phyloP scores from a whole-genome alignment of 2,329 filamentous ascomycete genomes.

The Apiospora pterosperma region DNA sequence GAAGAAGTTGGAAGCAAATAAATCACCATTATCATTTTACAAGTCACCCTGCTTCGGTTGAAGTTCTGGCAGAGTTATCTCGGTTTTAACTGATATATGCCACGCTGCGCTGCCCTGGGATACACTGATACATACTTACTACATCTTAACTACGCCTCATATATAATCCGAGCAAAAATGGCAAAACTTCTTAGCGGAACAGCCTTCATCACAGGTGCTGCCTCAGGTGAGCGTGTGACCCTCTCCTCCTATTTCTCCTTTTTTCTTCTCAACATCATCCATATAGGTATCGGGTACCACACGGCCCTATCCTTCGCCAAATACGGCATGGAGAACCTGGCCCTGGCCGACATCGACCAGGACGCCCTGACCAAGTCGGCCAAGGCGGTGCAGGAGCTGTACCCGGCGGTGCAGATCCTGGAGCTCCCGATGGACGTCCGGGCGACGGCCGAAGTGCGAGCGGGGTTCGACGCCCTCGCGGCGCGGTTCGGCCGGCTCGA shows the following conservation, averaged over 20 bases:
- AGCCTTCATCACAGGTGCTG: conserved; percentile 3
- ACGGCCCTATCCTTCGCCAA: conserved; percentile 44
- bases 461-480: not conserved
- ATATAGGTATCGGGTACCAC: conserved; percentile 43
- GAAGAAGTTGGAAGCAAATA: too few species aligned
- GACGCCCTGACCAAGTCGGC: conserved; percentile 27
- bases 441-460: conserved; percentile 17
- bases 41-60: too few species aligned
- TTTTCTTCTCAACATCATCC: not conserved
- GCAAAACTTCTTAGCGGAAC: conserved; percentile 2
- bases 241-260: not conserved
- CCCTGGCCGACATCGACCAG: conserved; percentile 42
- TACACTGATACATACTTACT: not conserved
- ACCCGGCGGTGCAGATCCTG: conserved; percentile 37
- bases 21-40: too few species aligned
- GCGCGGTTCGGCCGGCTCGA: conserved; percentile 49
- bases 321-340: conserved; percentile 43
- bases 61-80: not conserved
- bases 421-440: conserved; percentile 43
- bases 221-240: not conserved
- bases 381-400: conserved; percentile 29
- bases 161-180: not conserved
- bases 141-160: not conserved
- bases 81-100: not conserved
- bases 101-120: not conserved